Conservation (phyloP, 2,329 filamentous ascomycete species). For the Diaporthe sp. region DNA sequence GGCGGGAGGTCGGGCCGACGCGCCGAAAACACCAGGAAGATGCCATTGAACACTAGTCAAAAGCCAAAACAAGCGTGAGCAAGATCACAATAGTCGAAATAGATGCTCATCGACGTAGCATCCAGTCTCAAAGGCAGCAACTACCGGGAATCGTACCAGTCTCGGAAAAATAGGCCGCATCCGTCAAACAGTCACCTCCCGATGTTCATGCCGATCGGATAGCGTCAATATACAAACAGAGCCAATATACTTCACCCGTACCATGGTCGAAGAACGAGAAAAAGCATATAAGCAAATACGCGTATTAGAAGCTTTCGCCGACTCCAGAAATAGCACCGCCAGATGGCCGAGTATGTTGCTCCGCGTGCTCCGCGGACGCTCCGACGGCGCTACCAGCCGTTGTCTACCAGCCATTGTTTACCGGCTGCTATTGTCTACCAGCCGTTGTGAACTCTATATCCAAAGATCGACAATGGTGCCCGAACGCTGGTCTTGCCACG, state of each 20-base stretch:
- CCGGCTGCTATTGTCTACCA: background rate
- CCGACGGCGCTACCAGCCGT: background rate
- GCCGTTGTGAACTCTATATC: background rate
- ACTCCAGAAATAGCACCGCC: constrained; percentile 8
- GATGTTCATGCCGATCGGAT: constrained; percentile 12
- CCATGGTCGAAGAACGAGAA: background rate
- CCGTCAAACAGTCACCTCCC: background rate
- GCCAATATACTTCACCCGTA: background rate
- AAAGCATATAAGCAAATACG: background rate
- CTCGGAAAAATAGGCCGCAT: background rate
- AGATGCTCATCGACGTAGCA: background rate
- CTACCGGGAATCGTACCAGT: background rate
- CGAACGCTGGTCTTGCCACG: background rate
- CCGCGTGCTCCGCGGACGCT: background rate
- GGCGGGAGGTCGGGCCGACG: background rate
- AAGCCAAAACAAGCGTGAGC: background rate
- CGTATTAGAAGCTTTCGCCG: constrained; percentile 3
- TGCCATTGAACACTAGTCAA: background rate
- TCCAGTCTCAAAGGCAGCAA: background rate
- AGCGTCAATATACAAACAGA: background rate
- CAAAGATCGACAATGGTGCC: background rate
- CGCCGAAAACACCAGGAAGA: background rate
- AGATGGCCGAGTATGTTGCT: background rate
- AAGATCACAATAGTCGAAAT: background rate
- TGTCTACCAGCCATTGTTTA: background rate